Evolutionary conservation across 2,329 filamentous ascomycete genomes (phyloP).

Genomic region (Fusarium oligoseptatum): DNA sequence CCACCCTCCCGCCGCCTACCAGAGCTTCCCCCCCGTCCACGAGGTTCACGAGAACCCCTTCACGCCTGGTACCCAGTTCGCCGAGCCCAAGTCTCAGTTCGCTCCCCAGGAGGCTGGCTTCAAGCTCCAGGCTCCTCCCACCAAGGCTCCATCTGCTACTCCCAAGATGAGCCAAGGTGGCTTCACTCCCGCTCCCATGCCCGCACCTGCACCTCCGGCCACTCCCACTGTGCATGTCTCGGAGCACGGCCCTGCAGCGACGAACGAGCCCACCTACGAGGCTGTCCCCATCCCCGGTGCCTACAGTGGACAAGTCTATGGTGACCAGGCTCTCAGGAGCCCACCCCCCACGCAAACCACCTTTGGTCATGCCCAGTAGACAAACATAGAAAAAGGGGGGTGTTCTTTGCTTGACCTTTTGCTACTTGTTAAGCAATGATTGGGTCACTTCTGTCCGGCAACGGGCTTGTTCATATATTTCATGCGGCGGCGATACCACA

Average conservation of each 20-base stretch:
- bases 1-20: constrained; percentile 70
- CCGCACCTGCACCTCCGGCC: constrained; percentile 47
- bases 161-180: constrained; percentile 75
- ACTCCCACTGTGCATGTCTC: constrained; percentile 62
- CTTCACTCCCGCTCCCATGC: constrained; percentile 67
- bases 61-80: constrained; percentile 68
- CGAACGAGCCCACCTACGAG: constrained; percentile 87
- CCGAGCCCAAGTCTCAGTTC: constrained; percentile 75
- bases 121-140: constrained; percentile 87
- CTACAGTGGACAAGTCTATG: constrained; percentile 80
- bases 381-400: constrained; percentile 6
- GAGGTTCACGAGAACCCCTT: constrained; percentile 62
- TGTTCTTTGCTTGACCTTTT: constrained; percentile 29
- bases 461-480: constrained; percentile 28
- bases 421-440: constrained; percentile 24
- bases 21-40: constrained; percentile 57
- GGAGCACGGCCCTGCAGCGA: constrained; percentile 76
- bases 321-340: constrained; percentile 66
- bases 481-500: constrained; percentile 39
- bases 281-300: constrained; percentile 90
- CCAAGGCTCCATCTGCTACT: constrained; percentile 81
- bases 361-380: constrained; percentile 56
- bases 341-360: constrained; percentile 60
- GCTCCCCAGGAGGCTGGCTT: constrained; percentile 72
- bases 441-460: constrained; percentile 8